phyloP scores from a whole-genome alignment of 192 early-diverging fungal genomes.

The Backusella mclennaniae region DNA sequence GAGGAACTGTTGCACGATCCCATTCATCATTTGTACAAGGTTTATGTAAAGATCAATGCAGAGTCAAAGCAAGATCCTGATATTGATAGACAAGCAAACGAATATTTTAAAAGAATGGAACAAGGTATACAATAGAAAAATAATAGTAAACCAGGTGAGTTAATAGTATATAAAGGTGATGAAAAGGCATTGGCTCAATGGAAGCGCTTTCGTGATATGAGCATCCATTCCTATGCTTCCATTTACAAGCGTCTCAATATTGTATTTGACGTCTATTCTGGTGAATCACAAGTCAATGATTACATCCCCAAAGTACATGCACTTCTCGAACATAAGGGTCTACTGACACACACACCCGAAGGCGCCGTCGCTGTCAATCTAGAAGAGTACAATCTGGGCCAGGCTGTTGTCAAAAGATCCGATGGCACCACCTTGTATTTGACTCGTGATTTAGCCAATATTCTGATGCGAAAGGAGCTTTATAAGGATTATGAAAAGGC shows the following conservation, averaged over 20 bases:
- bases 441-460: conserved; percentile 89
- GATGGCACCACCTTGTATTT: conserved; percentile 90
- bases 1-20: conserved; percentile 71
- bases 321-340: conserved; percentile 58
- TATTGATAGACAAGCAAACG: conserved; percentile 75
- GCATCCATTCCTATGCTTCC: conserved; percentile 77
- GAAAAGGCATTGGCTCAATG: conserved; percentile 67
- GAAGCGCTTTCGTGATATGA: conserved; percentile 82
- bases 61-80: conserved; percentile 59
- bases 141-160: too few relatives aligned
- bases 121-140: conserved; percentile 32
- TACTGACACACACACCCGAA: conserved; percentile 62
- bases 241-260: conserved; percentile 84
- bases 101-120: conserved; percentile 91
- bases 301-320: conserved; percentile 65
- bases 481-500: conserved; percentile 75
- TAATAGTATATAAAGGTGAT: conserved; percentile 40
- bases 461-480: conserved; percentile 69
- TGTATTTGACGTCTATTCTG: conserved; percentile 85
- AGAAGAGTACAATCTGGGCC: conserved; percentile 68
- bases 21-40: conserved; percentile 86
- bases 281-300: conserved; percentile 80
- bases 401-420: conserved; percentile 67
- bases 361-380: conserved; percentile 84
- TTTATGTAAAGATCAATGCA: conserved; percentile 83